phyloP scores from a whole-genome alignment of 2,329 filamentous ascomycete species.

The Penicillium janthinellum region DNA sequence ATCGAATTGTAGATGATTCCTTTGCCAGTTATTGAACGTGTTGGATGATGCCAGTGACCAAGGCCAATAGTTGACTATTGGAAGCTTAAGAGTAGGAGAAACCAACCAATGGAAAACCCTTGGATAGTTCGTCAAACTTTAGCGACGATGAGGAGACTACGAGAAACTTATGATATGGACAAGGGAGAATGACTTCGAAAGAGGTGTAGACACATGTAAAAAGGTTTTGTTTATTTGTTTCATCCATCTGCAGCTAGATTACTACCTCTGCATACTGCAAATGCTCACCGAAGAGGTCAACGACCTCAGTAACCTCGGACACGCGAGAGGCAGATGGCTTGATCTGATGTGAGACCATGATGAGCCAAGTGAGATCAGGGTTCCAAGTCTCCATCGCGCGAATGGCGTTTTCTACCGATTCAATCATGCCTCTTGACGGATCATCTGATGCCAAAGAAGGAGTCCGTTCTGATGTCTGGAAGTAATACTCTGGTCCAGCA shows the following conservation, averaged over 20 bases:
- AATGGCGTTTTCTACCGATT: conserved; percentile 35
- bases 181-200: no score
- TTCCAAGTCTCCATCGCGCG: conserved; percentile 47
- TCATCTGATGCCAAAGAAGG: background rate
- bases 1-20: background rate
- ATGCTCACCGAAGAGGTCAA: conserved; percentile 18
- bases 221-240: background rate
- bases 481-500: conserved; percentile 40
- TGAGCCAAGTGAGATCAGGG: conserved; percentile 45
- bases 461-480: conserved; percentile 12
- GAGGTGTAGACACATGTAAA: background rate
- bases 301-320: conserved; percentile 34
- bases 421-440: conserved; percentile 9
- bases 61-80: background rate
- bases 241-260: background rate
- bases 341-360: conserved; percentile 33
- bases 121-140: no score
- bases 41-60: no score
- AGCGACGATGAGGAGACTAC: no score
- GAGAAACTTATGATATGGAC: no score
- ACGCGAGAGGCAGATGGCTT: background rate
- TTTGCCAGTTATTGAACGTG: background rate
- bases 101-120: background rate
- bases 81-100: background rate
- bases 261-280: conserved; percentile 7